Conservation (phyloP, 2,329 filamentous ascomycete genomes). For the Monilinia vaccinii-corymbosi region DNA sequence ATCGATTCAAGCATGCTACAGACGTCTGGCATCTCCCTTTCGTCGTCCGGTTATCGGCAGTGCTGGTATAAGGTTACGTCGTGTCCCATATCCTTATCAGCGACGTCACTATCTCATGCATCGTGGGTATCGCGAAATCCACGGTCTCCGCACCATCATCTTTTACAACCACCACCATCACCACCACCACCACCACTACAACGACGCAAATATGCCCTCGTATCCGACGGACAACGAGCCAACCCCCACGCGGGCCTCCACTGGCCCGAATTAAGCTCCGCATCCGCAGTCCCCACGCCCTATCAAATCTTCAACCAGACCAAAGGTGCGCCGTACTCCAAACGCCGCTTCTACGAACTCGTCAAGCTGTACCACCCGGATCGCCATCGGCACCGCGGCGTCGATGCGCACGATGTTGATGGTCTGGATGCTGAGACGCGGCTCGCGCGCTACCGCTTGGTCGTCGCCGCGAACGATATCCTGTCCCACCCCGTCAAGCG, state of each 20-base stretch:
- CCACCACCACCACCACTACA: slow-evolving; percentile 17
- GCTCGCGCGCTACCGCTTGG: slow-evolving; percentile 81
- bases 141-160: no score
- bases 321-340: slow-evolving; percentile 63
- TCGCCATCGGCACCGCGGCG: slow-evolving; percentile 40
- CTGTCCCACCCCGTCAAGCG: slow-evolving; percentile 74
- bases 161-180: background rate
- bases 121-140: no score
- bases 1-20: no score
- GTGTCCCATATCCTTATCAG: no score
- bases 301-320: slow-evolving; percentile 73
- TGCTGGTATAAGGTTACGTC: no score
- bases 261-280: slow-evolving; percentile 27
- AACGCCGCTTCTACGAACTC: slow-evolving; percentile 76
- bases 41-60: no score
- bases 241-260: slow-evolving; percentile 26
- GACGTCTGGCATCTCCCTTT: no score
- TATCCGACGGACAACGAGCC: slow-evolving; percentile 31
- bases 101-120: no score
- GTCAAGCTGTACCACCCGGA: slow-evolving; percentile 97
- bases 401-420: slow-evolving; percentile 32
- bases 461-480: slow-evolving; percentile 81
- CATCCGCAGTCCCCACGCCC: slow-evolving; percentile 47
- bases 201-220: slow-evolving; percentile 31
- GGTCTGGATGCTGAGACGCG: slow-evolving; percentile 51